These are phyloP conservation scores for Fraxinus latifolia DNA, from an alignment of 305 asterid species.

Conservation along the genomic window DNA sequence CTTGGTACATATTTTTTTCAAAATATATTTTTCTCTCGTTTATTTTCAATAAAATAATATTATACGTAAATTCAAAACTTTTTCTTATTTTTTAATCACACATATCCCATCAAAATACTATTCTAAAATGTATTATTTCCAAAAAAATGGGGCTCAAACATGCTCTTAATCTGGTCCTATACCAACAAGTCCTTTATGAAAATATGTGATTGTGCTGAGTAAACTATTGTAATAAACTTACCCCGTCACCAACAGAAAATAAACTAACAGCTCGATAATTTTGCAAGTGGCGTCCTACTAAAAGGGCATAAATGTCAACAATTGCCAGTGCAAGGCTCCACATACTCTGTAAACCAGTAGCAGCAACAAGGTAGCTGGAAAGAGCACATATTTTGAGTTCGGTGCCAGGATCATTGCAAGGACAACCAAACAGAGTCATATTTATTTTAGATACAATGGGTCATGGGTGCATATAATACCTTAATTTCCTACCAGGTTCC, in stretches of 20 bases:
- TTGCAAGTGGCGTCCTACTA: slow-evolving; percentile 84
- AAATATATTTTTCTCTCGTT: too few relatives aligned
- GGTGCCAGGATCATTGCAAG: neutral
- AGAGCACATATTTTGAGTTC: neutral
- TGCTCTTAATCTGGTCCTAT: neutral
- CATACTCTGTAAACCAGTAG: slow-evolving; percentile 84
- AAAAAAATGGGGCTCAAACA: too few relatives aligned
- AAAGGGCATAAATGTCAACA: slow-evolving; percentile 79
- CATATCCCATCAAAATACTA: too few relatives aligned
- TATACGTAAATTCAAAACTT: too few relatives aligned
- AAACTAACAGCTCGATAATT: slow-evolving; percentile 63
- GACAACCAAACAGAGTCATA: neutral
- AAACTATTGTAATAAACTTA: slow-evolving; percentile 40
- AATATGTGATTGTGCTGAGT: neutral
- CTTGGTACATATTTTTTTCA: too few relatives aligned
- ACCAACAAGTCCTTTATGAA: neutral
- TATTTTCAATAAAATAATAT: too few relatives aligned
- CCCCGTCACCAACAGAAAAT: slow-evolving; percentile 97
- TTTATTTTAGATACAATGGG: neutral
- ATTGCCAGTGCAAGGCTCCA: slow-evolving; percentile 85
- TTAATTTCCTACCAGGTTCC: neutral
- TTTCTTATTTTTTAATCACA: too few relatives aligned
- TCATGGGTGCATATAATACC: neutral
- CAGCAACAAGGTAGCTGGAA: slow-evolving; percentile 92
- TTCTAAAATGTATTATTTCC: too few relatives aligned